Conservation (phyloP, 1,139 yeast genomes). For the Geotrichum restrictum region DNA sequence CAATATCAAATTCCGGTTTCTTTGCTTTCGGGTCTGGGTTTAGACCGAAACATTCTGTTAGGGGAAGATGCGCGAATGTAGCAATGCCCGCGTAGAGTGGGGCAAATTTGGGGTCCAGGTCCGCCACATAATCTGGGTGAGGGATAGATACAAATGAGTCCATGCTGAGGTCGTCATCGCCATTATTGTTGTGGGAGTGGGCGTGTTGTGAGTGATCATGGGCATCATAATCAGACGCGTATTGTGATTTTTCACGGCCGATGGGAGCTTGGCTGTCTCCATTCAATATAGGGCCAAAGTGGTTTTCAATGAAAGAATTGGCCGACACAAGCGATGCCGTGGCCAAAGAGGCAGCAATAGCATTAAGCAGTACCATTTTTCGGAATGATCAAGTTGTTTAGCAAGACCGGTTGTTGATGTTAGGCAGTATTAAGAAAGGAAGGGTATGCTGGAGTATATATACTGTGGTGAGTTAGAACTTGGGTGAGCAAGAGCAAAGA, state of each 20-base stretch:
- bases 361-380: not conserved
- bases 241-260: not conserved
- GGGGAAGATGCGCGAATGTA: conserved; percentile 71
- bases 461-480: not conserved
- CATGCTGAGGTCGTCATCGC: not conserved
- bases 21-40: conserved; percentile 36
- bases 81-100: conserved; percentile 46
- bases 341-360: not conserved
- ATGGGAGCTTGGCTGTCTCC: not conserved
- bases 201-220: not conserved
- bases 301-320: conserved; percentile 3
- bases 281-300: conserved; percentile 7
- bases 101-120: conserved; percentile 15
- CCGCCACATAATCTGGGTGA: conserved; percentile 19
- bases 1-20: conserved; percentile 51
- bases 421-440: not conserved
- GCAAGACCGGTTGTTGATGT: not conserved
- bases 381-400: not conserved
- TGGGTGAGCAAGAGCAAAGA: not conserved
- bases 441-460: not conserved
- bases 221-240: not conserved
- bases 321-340: conserved; percentile 3
- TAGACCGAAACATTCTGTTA: conserved; percentile 53
- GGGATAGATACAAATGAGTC: conserved; percentile 17
- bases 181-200: not conserved